phyloP scores from a whole-genome alignment of 306 rosid species.

The Castanopsis chinensis region DNA sequence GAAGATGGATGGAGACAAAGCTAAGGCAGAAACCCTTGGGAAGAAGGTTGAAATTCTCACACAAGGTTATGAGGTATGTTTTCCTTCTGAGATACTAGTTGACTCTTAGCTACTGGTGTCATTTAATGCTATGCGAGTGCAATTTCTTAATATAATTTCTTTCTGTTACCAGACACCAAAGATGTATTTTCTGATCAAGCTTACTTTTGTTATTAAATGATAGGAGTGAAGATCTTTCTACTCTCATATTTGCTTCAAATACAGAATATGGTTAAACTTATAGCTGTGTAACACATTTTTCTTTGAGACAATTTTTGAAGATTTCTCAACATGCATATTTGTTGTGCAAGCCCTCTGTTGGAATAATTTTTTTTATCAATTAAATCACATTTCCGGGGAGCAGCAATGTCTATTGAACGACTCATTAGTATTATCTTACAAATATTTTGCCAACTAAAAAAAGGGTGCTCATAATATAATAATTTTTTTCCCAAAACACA shows the following conservation, averaged over 20 bases:
- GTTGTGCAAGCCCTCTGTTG: background rate
- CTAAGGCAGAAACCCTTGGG: slow-evolving; percentile 69
- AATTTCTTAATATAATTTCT: background rate
- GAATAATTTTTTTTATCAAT: background rate
- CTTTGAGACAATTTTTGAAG: too few species aligned
- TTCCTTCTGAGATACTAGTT: slow-evolving; percentile 2
- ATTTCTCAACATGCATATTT: background rate
- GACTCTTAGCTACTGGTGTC: slow-evolving; percentile 6
- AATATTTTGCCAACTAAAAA: background rate
- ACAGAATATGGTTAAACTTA: background rate
- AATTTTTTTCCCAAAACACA: background rate
- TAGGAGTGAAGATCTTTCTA: background rate
- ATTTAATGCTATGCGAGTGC: background rate
- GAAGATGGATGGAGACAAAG: slow-evolving; percentile 79
- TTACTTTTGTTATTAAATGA: background rate
- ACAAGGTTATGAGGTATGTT: slow-evolving; percentile 88
- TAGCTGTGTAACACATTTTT: background rate
- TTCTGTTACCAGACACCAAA: background rate
- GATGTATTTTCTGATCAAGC: background rate
- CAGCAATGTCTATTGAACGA: background rate
- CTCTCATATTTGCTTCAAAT: background rate
- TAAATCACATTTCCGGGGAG: background rate
- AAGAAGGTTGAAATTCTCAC: slow-evolving; percentile 74
- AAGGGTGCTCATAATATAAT: background rate
- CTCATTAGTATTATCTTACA: background rate